Evolutionary conservation across 2,329 filamentous ascomycete species (phyloP), one percentile per base, ranked within the genome.

Genomic region (Paecilomyces niveus): DNA sequence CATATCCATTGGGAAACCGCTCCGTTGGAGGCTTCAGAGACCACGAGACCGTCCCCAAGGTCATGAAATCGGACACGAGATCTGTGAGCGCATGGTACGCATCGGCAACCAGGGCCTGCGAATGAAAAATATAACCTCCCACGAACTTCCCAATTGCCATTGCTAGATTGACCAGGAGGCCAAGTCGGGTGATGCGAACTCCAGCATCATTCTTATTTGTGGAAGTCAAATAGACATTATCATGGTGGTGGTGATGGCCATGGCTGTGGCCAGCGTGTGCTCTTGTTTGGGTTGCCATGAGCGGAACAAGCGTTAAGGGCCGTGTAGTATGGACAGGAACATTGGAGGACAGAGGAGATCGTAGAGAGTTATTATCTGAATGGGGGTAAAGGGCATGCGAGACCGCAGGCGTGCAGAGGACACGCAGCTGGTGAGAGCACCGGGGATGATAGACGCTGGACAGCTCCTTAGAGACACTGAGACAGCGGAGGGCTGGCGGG

Each of bases 31-130:
- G 88, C 67, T 89, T 91, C 60, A 97, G 78, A 60, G 92, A 96
- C 86, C 90, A 96, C 21, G 92, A 93, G 53, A 99, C 92, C 9
- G 94, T 99, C 15, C 90, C 90, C 21, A 99, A 83, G 0, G 94
- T 99, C 73, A 97, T 86, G 66, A 99, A 83, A 74, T 99, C 94
- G 56, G 92, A 97, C 61, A 96, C 91, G 58, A 99, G 84, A 75
- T 99, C 94, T 54, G 93, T 96, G 65, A 97, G 83, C 68, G 92
- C 93, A 78, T 99, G 94, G 78, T 96, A 93, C 58, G 91, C 94
- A 74, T 99, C 94, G 70, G 94, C 92, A 60, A 92, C 81, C 81
- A 96, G 89, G 59, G 90, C 88, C 76, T 97, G 92, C 52, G 92
- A 97, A 75, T 97, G 92, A 81, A 99, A 97, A 64, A 88, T 80